Conservation (phyloP, 2,329 filamentous ascomycete genomes). For the Cytospora chrysosperma region DNA sequence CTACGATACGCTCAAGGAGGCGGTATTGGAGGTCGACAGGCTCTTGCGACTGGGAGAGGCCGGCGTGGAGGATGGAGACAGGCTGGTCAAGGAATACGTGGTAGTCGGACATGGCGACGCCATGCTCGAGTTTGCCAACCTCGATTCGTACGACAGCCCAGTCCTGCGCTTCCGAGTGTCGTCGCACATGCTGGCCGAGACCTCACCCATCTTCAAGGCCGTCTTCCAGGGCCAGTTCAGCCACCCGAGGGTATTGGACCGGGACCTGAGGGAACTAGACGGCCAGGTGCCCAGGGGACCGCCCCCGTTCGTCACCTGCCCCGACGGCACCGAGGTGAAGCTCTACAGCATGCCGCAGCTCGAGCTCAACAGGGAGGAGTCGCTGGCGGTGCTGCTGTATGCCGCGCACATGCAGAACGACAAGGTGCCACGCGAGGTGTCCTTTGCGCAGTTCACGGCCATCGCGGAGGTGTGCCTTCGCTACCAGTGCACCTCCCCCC, state of each 20-base stretch:
- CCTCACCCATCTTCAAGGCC: slow-evolving; percentile 51
- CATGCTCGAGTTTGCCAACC: slow-evolving; percentile 52
- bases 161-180: slow-evolving; percentile 52
- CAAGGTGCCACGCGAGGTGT: slow-evolving; percentile 45
- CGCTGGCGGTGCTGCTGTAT: slow-evolving; percentile 48
- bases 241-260: slow-evolving; percentile 21
- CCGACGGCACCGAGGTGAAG: slow-evolving; percentile 44
- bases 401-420: slow-evolving; percentile 52
- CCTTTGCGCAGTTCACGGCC: slow-evolving; percentile 50
- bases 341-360: slow-evolving; percentile 54
- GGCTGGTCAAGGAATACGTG: slow-evolving; percentile 41
- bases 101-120: slow-evolving; percentile 48
- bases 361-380: slow-evolving; percentile 42
- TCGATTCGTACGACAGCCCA: slow-evolving; percentile 36
- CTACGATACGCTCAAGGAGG: slow-evolving; percentile 45
- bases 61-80: slow-evolving; percentile 38
- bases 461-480: slow-evolving; percentile 50
- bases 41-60: slow-evolving; percentile 43
- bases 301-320: slow-evolving; percentile 38
- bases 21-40: slow-evolving; percentile 40
- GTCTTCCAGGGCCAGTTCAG: slow-evolving; percentile 39
- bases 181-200: slow-evolving; percentile 49
- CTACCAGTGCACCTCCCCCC: slow-evolving; percentile 51
- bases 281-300: slow-evolving; percentile 36
- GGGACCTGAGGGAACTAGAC: slow-evolving; percentile 35